Conservation (phyloP, 805 yeast species). For the Zygosaccharomyces lentus region DNA sequence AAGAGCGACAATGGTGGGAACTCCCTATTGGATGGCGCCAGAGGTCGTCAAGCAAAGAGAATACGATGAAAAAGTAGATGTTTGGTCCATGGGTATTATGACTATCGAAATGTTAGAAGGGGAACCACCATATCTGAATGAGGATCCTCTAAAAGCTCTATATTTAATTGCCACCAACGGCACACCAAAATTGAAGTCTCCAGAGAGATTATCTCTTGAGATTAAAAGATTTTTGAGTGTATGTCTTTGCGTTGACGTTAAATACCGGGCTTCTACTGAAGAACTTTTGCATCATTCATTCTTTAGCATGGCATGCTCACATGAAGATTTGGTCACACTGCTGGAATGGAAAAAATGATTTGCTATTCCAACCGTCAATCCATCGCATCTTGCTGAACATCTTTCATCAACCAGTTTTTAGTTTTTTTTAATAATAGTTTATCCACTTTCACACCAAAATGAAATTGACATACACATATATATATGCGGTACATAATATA, state of each 20-base stretch:
- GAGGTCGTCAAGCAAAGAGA: conserved; percentile 95
- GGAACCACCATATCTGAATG: conserved; percentile 96
- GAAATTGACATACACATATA: background rate
- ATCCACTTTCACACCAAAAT: background rate
- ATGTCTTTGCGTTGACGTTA: conserved; percentile 91
- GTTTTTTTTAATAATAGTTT: background rate
- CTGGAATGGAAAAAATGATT: conserved; percentile 45
- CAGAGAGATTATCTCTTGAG: conserved; percentile 72
- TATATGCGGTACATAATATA: background rate
- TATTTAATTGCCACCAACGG: conserved; percentile 96
- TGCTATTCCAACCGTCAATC: background rate
- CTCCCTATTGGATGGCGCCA: conserved; percentile 99
- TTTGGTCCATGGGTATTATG: conserved; percentile 98
- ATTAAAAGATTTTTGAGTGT: conserved; percentile 84
- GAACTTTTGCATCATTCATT: conserved; percentile 78
- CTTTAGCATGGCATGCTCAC: conserved; percentile 57
- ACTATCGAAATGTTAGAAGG: conserved; percentile 98
- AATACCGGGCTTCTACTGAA: conserved; percentile 84
- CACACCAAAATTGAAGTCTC: conserved; percentile 89
- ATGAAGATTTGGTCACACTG: conserved; percentile 54
- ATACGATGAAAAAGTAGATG: conserved; percentile 94
- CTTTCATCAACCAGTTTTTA: background rate
- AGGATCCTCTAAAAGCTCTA: conserved; percentile 89
- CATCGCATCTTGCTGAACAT: background rate
- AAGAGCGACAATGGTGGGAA: conserved; percentile 98